Conservation (phyloP, 139 green algal genomes). For the Ettlia oleoabundans region DNA sequence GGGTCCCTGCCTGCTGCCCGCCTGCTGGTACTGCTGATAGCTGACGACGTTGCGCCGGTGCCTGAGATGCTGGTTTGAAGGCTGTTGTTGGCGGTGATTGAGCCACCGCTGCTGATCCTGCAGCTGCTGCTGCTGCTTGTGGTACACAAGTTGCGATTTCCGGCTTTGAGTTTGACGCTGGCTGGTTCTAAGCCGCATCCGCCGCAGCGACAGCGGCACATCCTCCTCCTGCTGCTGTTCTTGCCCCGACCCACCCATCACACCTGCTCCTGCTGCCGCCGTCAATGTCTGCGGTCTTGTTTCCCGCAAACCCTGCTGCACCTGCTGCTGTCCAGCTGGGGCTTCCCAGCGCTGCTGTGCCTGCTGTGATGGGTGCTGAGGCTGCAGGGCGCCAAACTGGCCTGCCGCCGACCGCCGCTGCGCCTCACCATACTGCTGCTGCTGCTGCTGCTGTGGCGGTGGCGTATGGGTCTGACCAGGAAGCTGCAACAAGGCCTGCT, state of each 20-base stretch:
- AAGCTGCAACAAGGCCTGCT: too few relatives aligned
- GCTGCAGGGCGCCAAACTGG: too few relatives aligned
- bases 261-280: neutral
- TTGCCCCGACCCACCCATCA: neutral
- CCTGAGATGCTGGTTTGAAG: too few relatives aligned
- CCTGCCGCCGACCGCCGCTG: too few relatives aligned
- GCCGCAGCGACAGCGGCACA: neutral
- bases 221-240: slow-evolving; percentile 4
- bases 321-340: too few relatives aligned
- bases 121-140: neutral
- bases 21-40: neutral
- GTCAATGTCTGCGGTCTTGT: too few relatives aligned
- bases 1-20: neutral
- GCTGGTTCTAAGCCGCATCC: neutral
- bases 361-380: neutral
- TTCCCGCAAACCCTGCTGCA: neutral
- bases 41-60: too few relatives aligned
- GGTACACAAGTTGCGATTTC: neutral
- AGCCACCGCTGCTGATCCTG: neutral
- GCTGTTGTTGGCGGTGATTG: too few relatives aligned
- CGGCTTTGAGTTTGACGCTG: neutral
- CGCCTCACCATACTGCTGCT: slow-evolving; percentile 7
- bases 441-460: neutral
- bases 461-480: too few relatives aligned
- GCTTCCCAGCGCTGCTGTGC: too few relatives aligned